These are phyloP conservation scores for Lichenothelia convexa DNA, from an alignment of 495 filamentous ascomycete species.

Conservation along the genomic window DNA sequence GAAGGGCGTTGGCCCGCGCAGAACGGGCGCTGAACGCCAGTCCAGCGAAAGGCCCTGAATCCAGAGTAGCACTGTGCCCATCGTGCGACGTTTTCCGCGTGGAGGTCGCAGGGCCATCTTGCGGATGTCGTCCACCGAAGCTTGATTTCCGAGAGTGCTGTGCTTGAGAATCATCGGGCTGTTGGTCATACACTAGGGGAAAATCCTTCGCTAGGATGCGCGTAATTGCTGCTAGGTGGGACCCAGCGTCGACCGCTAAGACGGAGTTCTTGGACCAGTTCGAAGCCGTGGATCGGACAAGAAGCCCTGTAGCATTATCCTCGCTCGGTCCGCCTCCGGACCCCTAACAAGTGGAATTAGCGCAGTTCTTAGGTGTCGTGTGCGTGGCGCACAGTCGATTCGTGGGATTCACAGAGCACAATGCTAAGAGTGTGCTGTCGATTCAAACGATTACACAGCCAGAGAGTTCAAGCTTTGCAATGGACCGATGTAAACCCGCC, in stretches of 20 bases:
- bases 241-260: conserved; percentile 81
- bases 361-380: neutral
- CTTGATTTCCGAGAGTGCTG: neutral
- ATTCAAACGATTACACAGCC: too few relatives aligned
- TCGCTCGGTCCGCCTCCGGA: conserved; percentile 81
- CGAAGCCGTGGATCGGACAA: conserved; percentile 64
- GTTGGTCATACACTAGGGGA: conserved; percentile 5
- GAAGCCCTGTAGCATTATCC: conserved; percentile 71
- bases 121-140: neutral
- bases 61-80: conserved; percentile 4
- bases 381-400: neutral
- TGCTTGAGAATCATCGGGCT: too few relatives aligned
- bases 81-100: neutral
- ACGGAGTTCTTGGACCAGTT: conserved; percentile 65
- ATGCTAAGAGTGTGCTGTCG: neutral
- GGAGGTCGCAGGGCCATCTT: too few relatives aligned
- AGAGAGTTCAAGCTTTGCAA: too few relatives aligned
- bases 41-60: conserved; percentile 52
- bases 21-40: conserved; percentile 42
- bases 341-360: conserved; percentile 24
- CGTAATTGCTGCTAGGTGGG: conserved; percentile 68
- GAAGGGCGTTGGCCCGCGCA: conserved; percentile 55
- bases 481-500: too few relatives aligned
- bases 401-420: neutral
- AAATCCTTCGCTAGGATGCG: conserved; percentile 43